Evolutionary conservation across 345 rosid genomes (phyloP), one percentile per base, ranked within the genome.

Genomic region (Euphorbia lathyris): DNA sequence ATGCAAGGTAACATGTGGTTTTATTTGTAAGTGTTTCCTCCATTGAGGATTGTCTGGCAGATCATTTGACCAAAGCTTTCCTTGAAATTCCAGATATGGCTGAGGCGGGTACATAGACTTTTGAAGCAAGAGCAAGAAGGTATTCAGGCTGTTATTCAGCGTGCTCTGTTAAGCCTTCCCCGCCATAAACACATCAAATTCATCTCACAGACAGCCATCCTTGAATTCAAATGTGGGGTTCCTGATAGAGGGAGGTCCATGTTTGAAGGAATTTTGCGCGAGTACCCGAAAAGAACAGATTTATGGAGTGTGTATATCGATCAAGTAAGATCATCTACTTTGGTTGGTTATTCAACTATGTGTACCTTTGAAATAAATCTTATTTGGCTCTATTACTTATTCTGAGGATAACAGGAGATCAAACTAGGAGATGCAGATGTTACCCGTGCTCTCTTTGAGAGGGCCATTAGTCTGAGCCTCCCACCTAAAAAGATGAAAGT

Each of bases 231-330:
- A 74, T 83, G 81, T 20, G 97, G 97, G 74, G 83, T 85, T 73
- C 91, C 99, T 1, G 99, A 92, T 60, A 86, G 93, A 81, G 99
- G 92, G 16, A 78, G 99, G 69, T 84, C 95, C 64, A 63, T 90
- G 81, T 95, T 95, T 79, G 97, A 95, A 86, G 88, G 89, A 48
- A 85, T 90, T 68, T 78, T 95, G 72, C 77, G 90, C 56, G 93
- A 95, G 78, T 95, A 90, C 74, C 99, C 99, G 2, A 95, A 92
- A 76, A 81, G 97, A 84, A 95, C 93, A 29, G 99, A 95, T 80
- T 77, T 95, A 67, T 95, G 97, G 97, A 92, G 97, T 74, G 79
- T 92, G 68, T 95, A 95, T 78, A 91, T 95, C 52, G 99, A 95
- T 81, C 97, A 94, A 70, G 99, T 95, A 77, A 47, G 82, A 65